Evolutionary conservation across 805 yeast genomes (phyloP).

Genomic region (Cyberlindnera nakhonratchasimensis): DNA sequence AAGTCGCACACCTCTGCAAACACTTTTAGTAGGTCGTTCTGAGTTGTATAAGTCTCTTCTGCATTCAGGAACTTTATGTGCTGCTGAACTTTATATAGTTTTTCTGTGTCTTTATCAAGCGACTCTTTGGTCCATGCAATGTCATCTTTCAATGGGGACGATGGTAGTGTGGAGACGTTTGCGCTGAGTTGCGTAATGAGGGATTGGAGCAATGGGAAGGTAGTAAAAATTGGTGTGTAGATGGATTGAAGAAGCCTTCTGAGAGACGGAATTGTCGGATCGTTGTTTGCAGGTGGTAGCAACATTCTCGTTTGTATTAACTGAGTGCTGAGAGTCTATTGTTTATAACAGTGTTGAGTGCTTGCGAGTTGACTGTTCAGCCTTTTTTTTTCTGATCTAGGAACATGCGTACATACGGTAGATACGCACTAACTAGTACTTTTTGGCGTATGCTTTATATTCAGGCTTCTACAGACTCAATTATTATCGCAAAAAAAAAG

Average conservation of each 20-base stretch:
- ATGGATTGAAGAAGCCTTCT: constrained; percentile 10
- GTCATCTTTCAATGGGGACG: constrained; percentile 14
- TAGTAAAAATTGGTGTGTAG: constrained; percentile 14
- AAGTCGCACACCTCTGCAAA: constrained; percentile 21
- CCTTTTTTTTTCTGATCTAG: background rate
- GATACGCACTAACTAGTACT: too few relatives aligned
- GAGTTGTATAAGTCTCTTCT: constrained; percentile 21
- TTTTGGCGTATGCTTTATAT: too few relatives aligned
- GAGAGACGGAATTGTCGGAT: constrained; percentile 12
- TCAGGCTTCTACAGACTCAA: too few relatives aligned
- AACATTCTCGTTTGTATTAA: too few relatives aligned
- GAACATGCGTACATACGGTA: too few relatives aligned
- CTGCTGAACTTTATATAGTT: constrained; percentile 11
- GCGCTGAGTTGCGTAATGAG: constrained; percentile 7
- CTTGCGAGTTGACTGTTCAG: background rate
- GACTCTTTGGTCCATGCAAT: constrained; percentile 20
- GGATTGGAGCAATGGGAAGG: constrained; percentile 13
- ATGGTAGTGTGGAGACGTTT: constrained; percentile 1
- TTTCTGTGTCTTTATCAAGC: constrained; percentile 10
- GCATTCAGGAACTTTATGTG: constrained; percentile 21
- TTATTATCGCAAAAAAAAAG: too few relatives aligned
- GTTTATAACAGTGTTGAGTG: background rate
- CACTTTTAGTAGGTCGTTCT: constrained; percentile 17
- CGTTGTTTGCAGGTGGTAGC: constrained; percentile 17
- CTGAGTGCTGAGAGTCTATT: too few relatives aligned